Base-by-base conservation (phyloP, 306 rosid species). In the Malus asiatica region DNA sequence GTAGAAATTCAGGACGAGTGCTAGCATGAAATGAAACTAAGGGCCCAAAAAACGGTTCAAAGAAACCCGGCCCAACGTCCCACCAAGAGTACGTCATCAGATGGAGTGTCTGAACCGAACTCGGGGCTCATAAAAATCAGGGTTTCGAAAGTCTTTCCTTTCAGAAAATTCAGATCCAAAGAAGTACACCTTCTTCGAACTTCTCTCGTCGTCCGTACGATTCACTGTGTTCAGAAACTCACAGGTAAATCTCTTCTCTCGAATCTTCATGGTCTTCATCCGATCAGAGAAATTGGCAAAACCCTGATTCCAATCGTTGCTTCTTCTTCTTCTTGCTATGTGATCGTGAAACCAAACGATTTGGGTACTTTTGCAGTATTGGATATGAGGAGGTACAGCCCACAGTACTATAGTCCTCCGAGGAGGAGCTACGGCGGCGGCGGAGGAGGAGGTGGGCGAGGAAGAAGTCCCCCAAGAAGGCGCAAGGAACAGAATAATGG, bases 351-450 rank as follows among this genome's bases (percentile, higher is more conserved):
- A 32, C 23, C 68, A 33, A 64, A 3, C 62, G 1, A 15, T 22
- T 58, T 58, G 29, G 12, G 6, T 58, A n/a, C 25, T 40, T 73
- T 30, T 33, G 0, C 22, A 22, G 27, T 73, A 27, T 42, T 57
- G 85, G 19, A 45, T 4, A 74, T 96, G 99, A 83, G 98, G 84
- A 88, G 99, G 85, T 84, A 87, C 87, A 92, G 99, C 77, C 99
- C 99, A n/a, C 89, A 83, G 65, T 90, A 90, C 83, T 88, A 92
- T 68, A 96, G 99, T 86, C 98, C 99, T 77, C 96, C 96, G 0
- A 89, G 97, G 83, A 86, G 97, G 81, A 91, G 88, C 72, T 90
- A 94, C 19, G 88, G 98, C 23, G 89, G 85, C 1, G 77, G 77
- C 12, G 72, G 71, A 2, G 77, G 98, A 4, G 95, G 95, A 20